phyloP scores from a whole-genome alignment of 1,139 yeast genomes.

The Lodderomyces parapsilosis region DNA sequence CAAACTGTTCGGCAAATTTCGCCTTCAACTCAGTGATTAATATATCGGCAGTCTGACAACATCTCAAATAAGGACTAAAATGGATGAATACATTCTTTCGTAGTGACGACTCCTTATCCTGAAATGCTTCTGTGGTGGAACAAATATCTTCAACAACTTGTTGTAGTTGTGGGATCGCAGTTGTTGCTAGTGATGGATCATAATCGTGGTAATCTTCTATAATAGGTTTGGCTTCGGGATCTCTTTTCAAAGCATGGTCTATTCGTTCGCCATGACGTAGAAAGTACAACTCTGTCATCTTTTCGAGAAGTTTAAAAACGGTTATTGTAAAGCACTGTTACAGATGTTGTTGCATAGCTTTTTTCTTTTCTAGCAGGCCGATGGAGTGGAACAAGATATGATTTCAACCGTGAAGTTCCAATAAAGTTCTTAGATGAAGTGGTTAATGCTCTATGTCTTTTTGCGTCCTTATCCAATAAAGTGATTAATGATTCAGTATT shows the following conservation, averaged over 20 bases:
- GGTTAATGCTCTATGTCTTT: no score
- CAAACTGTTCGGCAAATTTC: conserved; percentile 23
- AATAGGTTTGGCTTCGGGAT: conserved; percentile 29
- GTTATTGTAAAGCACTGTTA: no score
- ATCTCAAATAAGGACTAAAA: conserved; percentile 45
- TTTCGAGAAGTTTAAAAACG: no score
- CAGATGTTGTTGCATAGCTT: no score
- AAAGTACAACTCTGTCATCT: conserved; percentile 43
- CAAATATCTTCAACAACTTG: conserved; percentile 32
- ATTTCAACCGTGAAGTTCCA: no score
- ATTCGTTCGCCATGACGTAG: conserved; percentile 48
- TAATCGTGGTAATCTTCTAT: conserved; percentile 31
- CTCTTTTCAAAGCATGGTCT: conserved; percentile 34
- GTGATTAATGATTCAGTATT: no score
- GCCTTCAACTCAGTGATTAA: conserved; percentile 32
- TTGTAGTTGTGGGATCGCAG: conserved; percentile 31
- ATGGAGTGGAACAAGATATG: no score
- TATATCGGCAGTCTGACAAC: conserved; percentile 47
- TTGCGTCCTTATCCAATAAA: no score
- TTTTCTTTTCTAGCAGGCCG: no score
- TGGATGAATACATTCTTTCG: conserved; percentile 43
- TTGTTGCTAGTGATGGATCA: conserved; percentile 40
- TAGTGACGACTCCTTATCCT: conserved; percentile 13
- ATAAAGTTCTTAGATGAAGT: no score
- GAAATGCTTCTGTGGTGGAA: conserved; percentile 25